Conservation (phyloP, 1,284 basidiomycete species). For the Tylopilus sp. region DNA sequence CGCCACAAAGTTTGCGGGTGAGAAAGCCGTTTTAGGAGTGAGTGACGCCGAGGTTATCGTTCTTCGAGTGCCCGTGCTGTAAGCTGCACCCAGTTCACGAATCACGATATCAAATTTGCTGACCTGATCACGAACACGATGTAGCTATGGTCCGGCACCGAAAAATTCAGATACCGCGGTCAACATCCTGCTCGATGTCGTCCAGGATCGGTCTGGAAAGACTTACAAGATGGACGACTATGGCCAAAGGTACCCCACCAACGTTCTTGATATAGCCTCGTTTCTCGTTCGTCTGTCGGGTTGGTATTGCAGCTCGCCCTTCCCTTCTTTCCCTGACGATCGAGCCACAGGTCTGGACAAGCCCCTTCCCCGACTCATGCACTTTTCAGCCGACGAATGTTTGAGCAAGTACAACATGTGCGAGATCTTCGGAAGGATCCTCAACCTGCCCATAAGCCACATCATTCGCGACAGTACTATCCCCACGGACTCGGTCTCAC, state of each 20-base stretch:
- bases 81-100: conserved; percentile 23
- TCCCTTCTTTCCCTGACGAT: neutral
- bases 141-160: conserved; percentile 74
- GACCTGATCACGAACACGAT: neutral
- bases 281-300: conserved; percentile 68
- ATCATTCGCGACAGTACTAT: conserved; percentile 64
- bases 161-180: conserved; percentile 76
- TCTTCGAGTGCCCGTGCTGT: conserved; percentile 81
- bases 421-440: conserved; percentile 65
- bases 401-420: conserved; percentile 87
- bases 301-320: conserved; percentile 31
- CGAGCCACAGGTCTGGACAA: conserved; percentile 36
- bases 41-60: conserved; percentile 55
- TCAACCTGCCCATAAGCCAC: conserved; percentile 60
- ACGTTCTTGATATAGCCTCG: conserved; percentile 69
- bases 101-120: neutral
- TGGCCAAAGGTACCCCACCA: conserved; percentile 78
- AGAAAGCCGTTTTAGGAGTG: conserved; percentile 57
- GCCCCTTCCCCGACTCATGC: conserved; percentile 61
- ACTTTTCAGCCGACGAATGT: conserved; percentile 71
- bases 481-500: conserved; percentile 59
- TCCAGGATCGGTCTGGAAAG: conserved; percentile 74
- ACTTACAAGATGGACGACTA: conserved; percentile 85
- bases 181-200: conserved; percentile 75
- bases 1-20: conserved; percentile 72